Conservation (phyloP, 768 basidiomycete species). For the Mycena chlorophos region DNA sequence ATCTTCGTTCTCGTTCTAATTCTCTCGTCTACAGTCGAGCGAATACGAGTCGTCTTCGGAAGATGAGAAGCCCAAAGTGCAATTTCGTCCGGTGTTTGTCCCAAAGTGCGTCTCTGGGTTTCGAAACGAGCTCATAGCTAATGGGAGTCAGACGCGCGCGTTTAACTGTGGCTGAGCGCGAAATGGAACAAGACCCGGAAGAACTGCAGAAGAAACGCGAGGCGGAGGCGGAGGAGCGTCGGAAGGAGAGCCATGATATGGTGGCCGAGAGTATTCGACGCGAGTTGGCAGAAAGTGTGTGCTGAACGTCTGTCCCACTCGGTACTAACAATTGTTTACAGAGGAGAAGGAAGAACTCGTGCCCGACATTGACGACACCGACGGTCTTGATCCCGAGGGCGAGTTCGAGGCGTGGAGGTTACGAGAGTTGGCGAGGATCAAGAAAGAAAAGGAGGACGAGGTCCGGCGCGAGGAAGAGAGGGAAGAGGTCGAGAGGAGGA, state of each 20-base stretch:
- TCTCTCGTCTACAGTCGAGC: conserved; percentile 70
- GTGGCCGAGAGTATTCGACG: conserved; percentile 93
- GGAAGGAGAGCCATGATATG: conserved; percentile 85
- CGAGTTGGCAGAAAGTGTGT: conserved; percentile 88
- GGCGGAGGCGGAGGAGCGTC: conserved; percentile 75
- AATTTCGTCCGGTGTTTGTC: conserved; percentile 91
- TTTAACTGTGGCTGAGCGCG: conserved; percentile 68
- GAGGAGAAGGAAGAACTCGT: conserved; percentile 85
- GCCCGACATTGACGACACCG: conserved; percentile 93
- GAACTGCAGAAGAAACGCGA: conserved; percentile 70
- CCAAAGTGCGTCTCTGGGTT: conserved; percentile 74
- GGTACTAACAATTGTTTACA: conserved; percentile 31
- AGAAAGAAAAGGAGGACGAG: conserved; percentile 90
- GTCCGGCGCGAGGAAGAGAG: conserved; percentile 78
- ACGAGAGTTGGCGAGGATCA: conserved; percentile 89
- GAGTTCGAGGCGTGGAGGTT: conserved; percentile 98
- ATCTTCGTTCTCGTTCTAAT: conserved; percentile 14
- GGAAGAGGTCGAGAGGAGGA: conserved; percentile 87
- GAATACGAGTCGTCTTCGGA: conserved; percentile 81
- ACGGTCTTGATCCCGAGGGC: conserved; percentile 81
- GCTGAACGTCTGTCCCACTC: background rate
- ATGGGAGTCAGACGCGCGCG: conserved; percentile 62
- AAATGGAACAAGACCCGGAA: conserved; percentile 73
- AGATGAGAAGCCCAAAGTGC: conserved; percentile 72
- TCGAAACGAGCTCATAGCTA: background rate